A percentile compares a stretch with the other conserved stretches of the same genome.
Evolutionary conservation across 768 basidiomycete genomes (phyloP).

Genomic region (Boletus vinaceobasis): DNA sequence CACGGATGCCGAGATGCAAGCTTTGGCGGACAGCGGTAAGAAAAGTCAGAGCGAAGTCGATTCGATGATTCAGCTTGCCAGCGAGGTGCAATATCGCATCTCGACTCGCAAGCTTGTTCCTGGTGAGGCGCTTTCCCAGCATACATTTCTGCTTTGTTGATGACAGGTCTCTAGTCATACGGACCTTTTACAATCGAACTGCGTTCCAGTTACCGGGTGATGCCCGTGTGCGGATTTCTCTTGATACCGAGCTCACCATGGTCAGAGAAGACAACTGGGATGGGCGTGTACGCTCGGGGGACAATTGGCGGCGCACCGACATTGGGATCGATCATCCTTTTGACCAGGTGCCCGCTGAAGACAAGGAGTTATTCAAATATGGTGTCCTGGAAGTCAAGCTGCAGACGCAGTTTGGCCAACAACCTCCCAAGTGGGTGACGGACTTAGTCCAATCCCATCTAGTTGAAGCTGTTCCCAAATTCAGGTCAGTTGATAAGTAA

Average conservation of each 20-base stretch:
- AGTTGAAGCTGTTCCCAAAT: slow-evolving; percentile 97
- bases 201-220: slow-evolving; percentile 99
- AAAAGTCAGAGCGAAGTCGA: slow-evolving; percentile 92
- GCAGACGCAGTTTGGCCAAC: slow-evolving; percentile 92
- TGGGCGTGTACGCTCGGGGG: slow-evolving; percentile 63
- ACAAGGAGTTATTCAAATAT: slow-evolving; percentile 94
- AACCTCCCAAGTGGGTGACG: slow-evolving; percentile 94
- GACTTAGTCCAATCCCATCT: slow-evolving; percentile 95
- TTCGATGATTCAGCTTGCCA: slow-evolving; percentile 93
- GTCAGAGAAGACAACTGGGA: slow-evolving; percentile 98
- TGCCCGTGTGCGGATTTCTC: slow-evolving; percentile 96
- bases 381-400: slow-evolving; percentile 97
- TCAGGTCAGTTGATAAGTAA: slow-evolving; percentile 53
- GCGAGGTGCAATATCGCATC: slow-evolving; percentile 91
- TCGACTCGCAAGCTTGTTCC: slow-evolving; percentile 78
- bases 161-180: slow-evolving; percentile 60
- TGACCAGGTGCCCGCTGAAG: slow-evolving; percentile 63
- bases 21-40: slow-evolving; percentile 82
- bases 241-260: slow-evolving; percentile 95
- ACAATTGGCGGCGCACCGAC: slow-evolving; percentile 94
- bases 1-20: slow-evolving; percentile 90
- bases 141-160: background rate
- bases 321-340: slow-evolving; percentile 93
- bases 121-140: slow-evolving; percentile 44
- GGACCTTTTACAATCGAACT: slow-evolving; percentile 97